Evolutionary conservation across 1,284 basidiomycete species (phyloP).

Genomic region (Tilletia caries): DNA sequence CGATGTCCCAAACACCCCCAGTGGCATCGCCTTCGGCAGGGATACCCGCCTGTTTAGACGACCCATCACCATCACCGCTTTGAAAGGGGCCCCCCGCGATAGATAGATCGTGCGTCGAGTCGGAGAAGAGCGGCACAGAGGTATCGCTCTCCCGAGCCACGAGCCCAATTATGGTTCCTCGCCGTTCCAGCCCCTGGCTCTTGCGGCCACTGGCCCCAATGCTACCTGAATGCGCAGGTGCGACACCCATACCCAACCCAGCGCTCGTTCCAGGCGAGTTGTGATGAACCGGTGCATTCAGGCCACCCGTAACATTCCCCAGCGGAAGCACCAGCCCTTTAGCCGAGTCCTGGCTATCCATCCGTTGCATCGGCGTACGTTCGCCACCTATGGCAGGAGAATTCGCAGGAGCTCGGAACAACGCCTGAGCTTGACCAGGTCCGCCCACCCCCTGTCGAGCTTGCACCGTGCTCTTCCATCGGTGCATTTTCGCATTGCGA

Average conservation of each 20-base stretch:
- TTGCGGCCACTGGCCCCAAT: constrained; percentile 11
- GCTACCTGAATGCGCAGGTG: neutral
- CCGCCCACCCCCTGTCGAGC: constrained; percentile 5
- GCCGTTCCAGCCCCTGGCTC: neutral
- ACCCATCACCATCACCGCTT: neutral
- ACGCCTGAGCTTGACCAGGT: neutral
- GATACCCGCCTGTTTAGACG: neutral
- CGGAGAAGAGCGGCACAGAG: too few relatives aligned
- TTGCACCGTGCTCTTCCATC: constrained; percentile 54
- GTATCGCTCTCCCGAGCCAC: neutral
- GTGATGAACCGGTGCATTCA: neutral
- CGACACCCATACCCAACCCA: neutral
- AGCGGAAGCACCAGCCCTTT: neutral
- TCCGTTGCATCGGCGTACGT: constrained; percentile 13
- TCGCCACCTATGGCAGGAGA: neutral
- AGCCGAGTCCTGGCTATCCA: neutral
- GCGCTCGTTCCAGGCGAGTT: neutral
- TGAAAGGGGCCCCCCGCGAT: too few relatives aligned
- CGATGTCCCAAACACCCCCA: constrained; percentile 54
- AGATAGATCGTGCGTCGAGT: constrained; percentile 25
- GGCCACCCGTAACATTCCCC: neutral
- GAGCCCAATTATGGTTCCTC: constrained; percentile 3
- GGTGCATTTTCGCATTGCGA: constrained; percentile 60
- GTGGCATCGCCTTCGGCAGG: constrained; percentile 21
- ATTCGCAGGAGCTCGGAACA: neutral